Conservation (phyloP, 2,329 filamentous ascomycete species). For the Stagonosporopsis cucurbitacearum region DNA sequence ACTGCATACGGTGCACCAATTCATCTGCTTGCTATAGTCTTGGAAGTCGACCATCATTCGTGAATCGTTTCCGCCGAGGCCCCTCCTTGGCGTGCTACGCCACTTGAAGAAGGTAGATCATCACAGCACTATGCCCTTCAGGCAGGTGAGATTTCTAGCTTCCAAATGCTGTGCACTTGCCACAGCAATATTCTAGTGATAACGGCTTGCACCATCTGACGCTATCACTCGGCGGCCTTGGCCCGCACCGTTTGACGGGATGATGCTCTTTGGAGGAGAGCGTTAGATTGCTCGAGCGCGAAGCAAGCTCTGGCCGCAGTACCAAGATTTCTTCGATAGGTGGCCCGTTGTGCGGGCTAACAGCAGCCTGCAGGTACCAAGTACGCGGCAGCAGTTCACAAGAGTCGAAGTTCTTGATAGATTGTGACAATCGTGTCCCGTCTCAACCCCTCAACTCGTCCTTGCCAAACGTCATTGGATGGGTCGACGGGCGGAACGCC, state of each 20-base stretch:
- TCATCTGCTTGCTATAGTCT: conserved; percentile 14
- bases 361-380: neutral
- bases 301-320: conserved; percentile 19
- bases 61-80: conserved; percentile 3
- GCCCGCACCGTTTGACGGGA: conserved; percentile 4
- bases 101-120: conserved; percentile 18
- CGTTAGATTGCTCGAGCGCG: neutral
- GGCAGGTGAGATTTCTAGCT: conserved; percentile 19
- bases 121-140: conserved; percentile 10
- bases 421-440: no score
- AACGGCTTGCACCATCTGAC: conserved; percentile 14
- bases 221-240: conserved; percentile 20
- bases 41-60: conserved; percentile 16
- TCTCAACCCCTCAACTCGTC: no score
- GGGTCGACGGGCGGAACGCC: neutral
- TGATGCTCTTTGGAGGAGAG: conserved; percentile 8
- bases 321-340: conserved; percentile 19
- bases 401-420: neutral
- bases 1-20: conserved; percentile 10
- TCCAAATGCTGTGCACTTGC: conserved; percentile 12
- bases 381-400: neutral
- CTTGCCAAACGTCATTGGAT: no score
- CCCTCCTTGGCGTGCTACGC: conserved; percentile 15
- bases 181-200: conserved; percentile 15
- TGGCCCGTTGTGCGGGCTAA: conserved; percentile 6